Percentiles rank a stretch among this genome's conserved stretches.
phyloP scores from a whole-genome alignment of 2,329 filamentous ascomycete species.

The Nothophoma quercina region DNA sequence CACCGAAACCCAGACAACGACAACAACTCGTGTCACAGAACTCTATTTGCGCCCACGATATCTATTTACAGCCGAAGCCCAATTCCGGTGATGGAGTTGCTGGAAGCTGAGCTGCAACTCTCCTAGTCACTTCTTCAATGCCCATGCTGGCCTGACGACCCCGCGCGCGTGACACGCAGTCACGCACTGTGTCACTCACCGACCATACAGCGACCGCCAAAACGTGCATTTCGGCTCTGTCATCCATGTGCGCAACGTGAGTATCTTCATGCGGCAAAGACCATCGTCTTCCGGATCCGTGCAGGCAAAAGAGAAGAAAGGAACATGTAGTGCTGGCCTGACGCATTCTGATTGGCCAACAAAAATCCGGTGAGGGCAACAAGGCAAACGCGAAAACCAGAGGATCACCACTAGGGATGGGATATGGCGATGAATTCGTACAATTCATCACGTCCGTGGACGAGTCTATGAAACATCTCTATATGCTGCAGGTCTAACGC shows the following conservation, averaged over 20 bases:
- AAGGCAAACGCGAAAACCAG: slow-evolving; percentile 12
- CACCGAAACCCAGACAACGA: slow-evolving; percentile 12
- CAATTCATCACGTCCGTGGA: too few species aligned
- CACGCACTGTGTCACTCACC: slow-evolving; percentile 5
- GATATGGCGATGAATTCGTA: too few species aligned
- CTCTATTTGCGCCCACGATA: slow-evolving; percentile 4
- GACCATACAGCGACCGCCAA: neutral
- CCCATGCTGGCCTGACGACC: slow-evolving; percentile 1
- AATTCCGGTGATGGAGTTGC: slow-evolving; percentile 1
- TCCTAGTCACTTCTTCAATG: neutral
- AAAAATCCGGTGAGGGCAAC: slow-evolving; percentile 18
- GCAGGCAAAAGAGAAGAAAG: slow-evolving; percentile 11
- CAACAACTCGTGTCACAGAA: slow-evolving; percentile 11
- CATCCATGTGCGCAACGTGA: slow-evolving; percentile 3
- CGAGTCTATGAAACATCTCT: too few species aligned
- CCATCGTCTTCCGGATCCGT: slow-evolving; percentile 13
- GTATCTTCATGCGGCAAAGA: slow-evolving; percentile 5
- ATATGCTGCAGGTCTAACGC: too few species aligned
- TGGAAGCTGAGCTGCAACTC: neutral
- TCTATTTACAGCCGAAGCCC: neutral
- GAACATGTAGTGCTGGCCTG: slow-evolving; percentile 11
- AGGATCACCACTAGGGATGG: slow-evolving; percentile 14
- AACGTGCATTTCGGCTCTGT: neutral
- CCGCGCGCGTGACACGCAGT: slow-evolving; percentile 16
- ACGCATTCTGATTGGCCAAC: slow-evolving; percentile 18